Evolutionary conservation across 2,329 filamentous ascomycete genomes (phyloP), one percentile per base, ranked within the genome.

Genomic region (Ceratocystis diversiconidia): DNA sequence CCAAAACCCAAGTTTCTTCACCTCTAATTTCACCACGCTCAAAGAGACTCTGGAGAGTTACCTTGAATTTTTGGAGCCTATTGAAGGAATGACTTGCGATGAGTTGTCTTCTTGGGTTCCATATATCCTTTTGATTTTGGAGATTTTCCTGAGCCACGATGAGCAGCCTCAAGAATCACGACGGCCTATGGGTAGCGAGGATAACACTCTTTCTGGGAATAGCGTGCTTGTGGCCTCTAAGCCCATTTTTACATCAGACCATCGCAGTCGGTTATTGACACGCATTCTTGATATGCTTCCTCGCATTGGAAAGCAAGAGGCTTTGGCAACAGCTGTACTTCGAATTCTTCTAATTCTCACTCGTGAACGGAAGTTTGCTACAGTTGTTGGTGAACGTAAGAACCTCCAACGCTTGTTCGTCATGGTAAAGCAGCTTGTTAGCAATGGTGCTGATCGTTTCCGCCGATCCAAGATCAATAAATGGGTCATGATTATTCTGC

Each of bases 41-140:
- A 88, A 87, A 72, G 85, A 89, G 19, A 90, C 87, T 71, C 87
- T 96, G 50, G 79, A 80, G 8, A 85, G 85, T 46, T 84, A 96
- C 68, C 80, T 96, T 32, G 81, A 79, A 1, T 96, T 96, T 73
- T 82, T 99, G 70, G 87, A 88, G 71, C 77, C 91, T 3, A 79
- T 84, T 4, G 78, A 84, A 0, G 83, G 85, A 30, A 83, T 86
- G 65, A 80, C 87, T 2, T 78, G 81, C 0, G 89, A 95, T 61
- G 88, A 94, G 67, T 79, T 90, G n/a, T 89, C 91, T 3, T 89
- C 90, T 1, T 99, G 92, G 91, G 87, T 97, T 69, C 89, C 90
- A 12, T 92, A 94, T 71, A 85, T 97, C 41, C 79, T 99, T 43
- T 80, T 97, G 17, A 88, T 99, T 62, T 81, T 97, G 61, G 94